Conservation (phyloP, 1,284 basidiomycete genomes). For the Leccinum solheimii region DNA sequence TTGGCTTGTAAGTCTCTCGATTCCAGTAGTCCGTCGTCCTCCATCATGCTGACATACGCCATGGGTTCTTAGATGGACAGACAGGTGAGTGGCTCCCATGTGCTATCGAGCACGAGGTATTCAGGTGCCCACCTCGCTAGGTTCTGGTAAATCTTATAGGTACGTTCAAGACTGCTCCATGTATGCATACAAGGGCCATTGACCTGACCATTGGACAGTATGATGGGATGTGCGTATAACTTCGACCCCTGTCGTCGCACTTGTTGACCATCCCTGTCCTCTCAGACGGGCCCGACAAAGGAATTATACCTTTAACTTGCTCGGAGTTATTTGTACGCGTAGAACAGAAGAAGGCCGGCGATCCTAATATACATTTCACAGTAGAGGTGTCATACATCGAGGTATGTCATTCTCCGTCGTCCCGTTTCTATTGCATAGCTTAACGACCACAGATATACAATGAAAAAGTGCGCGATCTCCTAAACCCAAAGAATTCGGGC, state of each 20-base stretch:
- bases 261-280: slow-evolving; percentile 11
- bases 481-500: slow-evolving; percentile 96
- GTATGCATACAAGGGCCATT: slow-evolving; percentile 1
- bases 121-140: slow-evolving; percentile 40
- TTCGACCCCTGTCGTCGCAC: slow-evolving; percentile 21
- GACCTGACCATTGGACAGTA: slow-evolving; percentile 51
- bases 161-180: slow-evolving; percentile 37
- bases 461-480: slow-evolving; percentile 95
- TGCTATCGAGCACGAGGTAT: background rate
- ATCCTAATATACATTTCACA: slow-evolving; percentile 77
- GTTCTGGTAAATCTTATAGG: slow-evolving; percentile 89
- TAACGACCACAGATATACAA: slow-evolving; percentile 78
- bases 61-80: slow-evolving; percentile 65
- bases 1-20: slow-evolving; percentile 81
- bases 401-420: slow-evolving; percentile 41
- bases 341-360: slow-evolving; percentile 59
- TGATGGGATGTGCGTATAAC: slow-evolving; percentile 91
- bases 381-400: slow-evolving; percentile 99
- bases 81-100: slow-evolving; percentile 58
- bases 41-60: slow-evolving; percentile 5
- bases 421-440: background rate
- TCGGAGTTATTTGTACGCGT: slow-evolving; percentile 90
- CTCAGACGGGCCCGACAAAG: slow-evolving; percentile 91
- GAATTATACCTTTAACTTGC: slow-evolving; percentile 96
- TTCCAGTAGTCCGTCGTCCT: background rate